Percentiles rank a stretch among this genome's conserved stretches.
phyloP scores from a whole-genome alignment of 192 early-diverging fungal genomes.

The Piromyces finnis region DNA sequence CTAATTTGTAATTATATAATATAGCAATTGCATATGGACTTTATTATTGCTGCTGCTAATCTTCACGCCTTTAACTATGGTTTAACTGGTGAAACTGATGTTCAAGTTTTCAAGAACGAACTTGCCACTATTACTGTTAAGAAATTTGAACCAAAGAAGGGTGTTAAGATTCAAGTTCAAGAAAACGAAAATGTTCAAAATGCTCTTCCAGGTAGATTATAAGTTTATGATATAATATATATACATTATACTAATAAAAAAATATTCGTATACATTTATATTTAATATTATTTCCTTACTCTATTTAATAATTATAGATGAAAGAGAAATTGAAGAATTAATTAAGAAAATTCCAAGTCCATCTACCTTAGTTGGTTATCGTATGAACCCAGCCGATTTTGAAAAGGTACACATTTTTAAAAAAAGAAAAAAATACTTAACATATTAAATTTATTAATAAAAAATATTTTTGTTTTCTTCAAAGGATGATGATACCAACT shows the following conservation, averaged over 20 bases:
- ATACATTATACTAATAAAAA: too few species aligned
- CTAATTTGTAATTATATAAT: too few species aligned
- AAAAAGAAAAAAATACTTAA: not conserved
- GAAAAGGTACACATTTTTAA: too few species aligned
- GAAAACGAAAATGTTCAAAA: constrained; percentile 59
- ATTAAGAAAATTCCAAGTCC: constrained; percentile 54
- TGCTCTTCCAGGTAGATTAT: constrained; percentile 20
- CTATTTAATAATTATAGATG: constrained; percentile 9
- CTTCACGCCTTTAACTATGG: constrained; percentile 94
- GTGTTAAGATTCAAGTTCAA: constrained; percentile 90
- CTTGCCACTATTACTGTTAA: constrained; percentile 49
- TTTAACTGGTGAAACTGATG: constrained; percentile 36
- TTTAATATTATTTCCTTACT: too few species aligned
- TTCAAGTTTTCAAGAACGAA: constrained; percentile 40
- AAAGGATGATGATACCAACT: constrained; percentile 91
- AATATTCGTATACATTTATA: too few species aligned
- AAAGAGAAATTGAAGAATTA: constrained; percentile 41
- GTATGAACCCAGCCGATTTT: constrained; percentile 81
- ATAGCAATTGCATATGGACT: constrained; percentile 62
- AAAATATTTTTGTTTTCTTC: not conserved
- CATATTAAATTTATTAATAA: too few species aligned
- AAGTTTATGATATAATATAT: too few species aligned
- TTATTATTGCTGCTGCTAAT: constrained; percentile 78
- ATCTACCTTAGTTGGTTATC: constrained; percentile 61
- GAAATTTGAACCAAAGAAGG: constrained; percentile 68